Evolutionary conservation across 352 stramenopile species (phyloP).

Genomic region (Phytophthora boehmeriae): DNA sequence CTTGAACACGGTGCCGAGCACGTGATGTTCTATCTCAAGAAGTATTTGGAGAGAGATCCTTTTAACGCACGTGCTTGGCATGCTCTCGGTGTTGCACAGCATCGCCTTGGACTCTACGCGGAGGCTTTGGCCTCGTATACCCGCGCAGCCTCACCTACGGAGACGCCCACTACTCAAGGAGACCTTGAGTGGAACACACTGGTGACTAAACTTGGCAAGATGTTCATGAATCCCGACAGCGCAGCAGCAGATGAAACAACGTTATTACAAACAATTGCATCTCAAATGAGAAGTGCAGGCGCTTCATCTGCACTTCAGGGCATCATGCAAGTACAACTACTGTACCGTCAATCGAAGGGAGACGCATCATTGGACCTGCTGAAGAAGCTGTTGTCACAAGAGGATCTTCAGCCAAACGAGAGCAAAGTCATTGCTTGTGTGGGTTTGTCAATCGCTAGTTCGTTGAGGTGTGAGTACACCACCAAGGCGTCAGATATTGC

Average conservation of each 20-base stretch:
- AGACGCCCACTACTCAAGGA: constrained; percentile 6
- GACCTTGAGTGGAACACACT: constrained; percentile 48
- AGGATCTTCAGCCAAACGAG: constrained; percentile 19
- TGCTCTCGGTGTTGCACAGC: constrained; percentile 63
- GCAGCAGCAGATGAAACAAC: constrained; percentile 13
- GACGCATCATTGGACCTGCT: constrained; percentile 32
- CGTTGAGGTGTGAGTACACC: constrained; percentile 21
- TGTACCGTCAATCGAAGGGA: constrained; percentile 29
- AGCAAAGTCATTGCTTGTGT: constrained; percentile 34
- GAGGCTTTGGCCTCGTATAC: constrained; percentile 48
- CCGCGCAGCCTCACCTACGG: constrained; percentile 24
- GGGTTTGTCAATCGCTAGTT: constrained; percentile 44
- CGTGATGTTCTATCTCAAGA: constrained; percentile 76
- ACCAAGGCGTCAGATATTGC: constrained; percentile 20
- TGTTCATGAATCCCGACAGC: constrained; percentile 4
- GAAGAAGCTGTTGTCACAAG: constrained; percentile 23
- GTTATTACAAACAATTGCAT: constrained; percentile 29
- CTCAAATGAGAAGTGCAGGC: constrained; percentile 11
- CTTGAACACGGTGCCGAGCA: constrained; percentile 37
- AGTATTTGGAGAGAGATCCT: constrained; percentile 81
- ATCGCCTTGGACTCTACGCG: constrained; percentile 53
- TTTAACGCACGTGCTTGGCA: constrained; percentile 65
- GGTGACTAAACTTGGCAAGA: constrained; percentile 35
- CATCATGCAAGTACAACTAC: constrained; percentile 37
- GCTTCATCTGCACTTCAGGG: constrained; percentile 17